A percentile compares a stretch with the other conserved stretches of the same genome.
These are phyloP conservation scores for Zasmidium angulare DNA, from an alignment of 2,329 filamentous ascomycete species.

Conservation along the genomic window DNA sequence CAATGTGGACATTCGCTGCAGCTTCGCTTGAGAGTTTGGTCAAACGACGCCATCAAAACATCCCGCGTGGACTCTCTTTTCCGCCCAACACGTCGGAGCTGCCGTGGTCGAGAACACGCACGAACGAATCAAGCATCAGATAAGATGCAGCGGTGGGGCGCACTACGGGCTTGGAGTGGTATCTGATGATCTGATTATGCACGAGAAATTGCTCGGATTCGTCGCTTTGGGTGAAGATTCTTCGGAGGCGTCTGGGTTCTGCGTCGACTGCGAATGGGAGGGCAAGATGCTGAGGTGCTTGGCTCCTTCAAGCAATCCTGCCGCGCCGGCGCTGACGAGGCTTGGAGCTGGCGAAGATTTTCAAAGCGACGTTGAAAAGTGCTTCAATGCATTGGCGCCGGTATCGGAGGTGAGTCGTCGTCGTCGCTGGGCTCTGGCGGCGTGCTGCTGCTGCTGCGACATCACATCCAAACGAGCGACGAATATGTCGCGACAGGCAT, in stretches of 20 bases:
- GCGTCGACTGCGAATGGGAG: not conserved
- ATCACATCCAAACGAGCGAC: too few relatives aligned
- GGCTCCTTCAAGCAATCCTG: not conserved
- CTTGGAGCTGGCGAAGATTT: too few relatives aligned
- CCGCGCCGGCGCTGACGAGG: not conserved
- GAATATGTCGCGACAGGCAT: too few relatives aligned
- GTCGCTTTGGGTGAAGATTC: not conserved
- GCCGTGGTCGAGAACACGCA: not conserved
- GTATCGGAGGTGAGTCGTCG: too few relatives aligned
- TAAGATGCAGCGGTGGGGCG: not conserved
- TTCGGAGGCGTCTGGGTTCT: not conserved
- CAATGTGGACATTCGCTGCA: too few relatives aligned
- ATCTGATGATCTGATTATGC: slow-evolving; percentile 1
- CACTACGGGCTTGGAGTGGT: not conserved
- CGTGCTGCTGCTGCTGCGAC: too few relatives aligned
- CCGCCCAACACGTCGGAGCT: not conserved
- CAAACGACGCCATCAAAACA: too few relatives aligned
- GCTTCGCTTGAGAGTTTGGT: too few relatives aligned
- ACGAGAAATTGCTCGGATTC: not conserved
- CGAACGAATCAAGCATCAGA: not conserved
- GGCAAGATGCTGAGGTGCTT: not conserved
- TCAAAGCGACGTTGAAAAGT: too few relatives aligned
- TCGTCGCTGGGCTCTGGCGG: too few relatives aligned
- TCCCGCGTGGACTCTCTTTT: too few relatives aligned
- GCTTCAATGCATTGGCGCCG: too few relatives aligned